A percentile compares a stretch with the other conserved stretches of the same genome.
Conservation (phyloP, 306 rosid genomes). For the Boehmeria nivea region DNA sequence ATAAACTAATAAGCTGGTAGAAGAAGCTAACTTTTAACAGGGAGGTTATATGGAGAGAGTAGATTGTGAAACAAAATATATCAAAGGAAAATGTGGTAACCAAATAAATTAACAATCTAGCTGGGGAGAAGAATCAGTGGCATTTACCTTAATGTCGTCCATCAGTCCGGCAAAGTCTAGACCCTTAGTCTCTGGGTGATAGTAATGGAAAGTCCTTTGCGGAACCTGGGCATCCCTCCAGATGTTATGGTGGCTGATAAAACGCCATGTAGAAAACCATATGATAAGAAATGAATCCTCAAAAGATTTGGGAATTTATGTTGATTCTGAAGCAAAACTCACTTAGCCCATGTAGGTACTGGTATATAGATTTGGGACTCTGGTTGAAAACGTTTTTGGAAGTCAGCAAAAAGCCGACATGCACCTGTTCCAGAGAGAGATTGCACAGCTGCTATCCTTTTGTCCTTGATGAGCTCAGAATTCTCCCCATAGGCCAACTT, state of each 20-base stretch:
- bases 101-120: too few relatives aligned
- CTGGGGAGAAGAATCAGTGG: neutral
- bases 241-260: conserved; percentile 88
- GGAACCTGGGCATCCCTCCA: conserved; percentile 95
- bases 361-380: conserved; percentile 79
- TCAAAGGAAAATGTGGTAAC: conserved; percentile 5
- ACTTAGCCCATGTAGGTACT: conserved; percentile 92
- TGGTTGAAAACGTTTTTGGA: conserved; percentile 85
- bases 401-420: conserved; percentile 86
- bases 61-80: neutral
- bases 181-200: conserved; percentile 83
- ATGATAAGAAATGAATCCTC: neutral
- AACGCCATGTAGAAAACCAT: conserved; percentile 23
- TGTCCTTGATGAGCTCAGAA: conserved; percentile 74
- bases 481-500: conserved; percentile 91
- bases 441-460: conserved; percentile 90
- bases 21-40: conserved; percentile 15
- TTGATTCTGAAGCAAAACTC: conserved; percentile 23
- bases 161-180: conserved; percentile 74
- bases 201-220: conserved; percentile 77
- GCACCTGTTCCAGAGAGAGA: conserved; percentile 97
- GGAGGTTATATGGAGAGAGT: conserved; percentile 9
- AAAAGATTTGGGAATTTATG: neutral
- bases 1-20: conserved; percentile 14
- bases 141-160: conserved; percentile 59